These are phyloP conservation scores for Haematococcus sp. DNA, from an alignment of 139 green algal species.

Conservation along the genomic window DNA sequence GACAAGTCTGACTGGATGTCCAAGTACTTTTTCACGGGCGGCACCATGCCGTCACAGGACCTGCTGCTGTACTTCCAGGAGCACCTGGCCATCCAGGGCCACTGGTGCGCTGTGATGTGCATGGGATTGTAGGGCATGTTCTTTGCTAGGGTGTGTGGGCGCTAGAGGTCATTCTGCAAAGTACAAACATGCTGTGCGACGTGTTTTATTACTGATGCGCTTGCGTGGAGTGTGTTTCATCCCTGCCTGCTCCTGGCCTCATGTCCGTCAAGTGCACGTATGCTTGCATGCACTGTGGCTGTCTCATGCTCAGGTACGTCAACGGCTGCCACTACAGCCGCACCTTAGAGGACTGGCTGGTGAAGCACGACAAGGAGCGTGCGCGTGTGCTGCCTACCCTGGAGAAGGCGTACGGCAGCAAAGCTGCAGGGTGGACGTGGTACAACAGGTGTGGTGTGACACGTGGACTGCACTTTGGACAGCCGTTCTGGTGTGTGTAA, in stretches of 20 bases:
- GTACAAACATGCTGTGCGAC: too few species aligned
- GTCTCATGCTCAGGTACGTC: constrained; percentile 82
- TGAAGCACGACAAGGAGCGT: constrained; percentile 53
- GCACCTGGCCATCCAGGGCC: constrained; percentile 59
- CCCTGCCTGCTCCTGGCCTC: not conserved
- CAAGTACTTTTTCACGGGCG: constrained; percentile 92
- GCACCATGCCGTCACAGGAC: constrained; percentile 90
- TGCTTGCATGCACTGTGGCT: too few species aligned
- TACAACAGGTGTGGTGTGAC: constrained; percentile 8
- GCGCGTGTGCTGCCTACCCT: not conserved
- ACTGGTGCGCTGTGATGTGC: constrained; percentile 28
- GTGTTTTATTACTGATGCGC: too few species aligned
- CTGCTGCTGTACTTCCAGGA: constrained; percentile 92
- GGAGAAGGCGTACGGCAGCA: constrained; percentile 11
- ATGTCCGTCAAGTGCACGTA: constrained; percentile 91
- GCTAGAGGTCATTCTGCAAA: too few species aligned
- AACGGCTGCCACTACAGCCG: constrained; percentile 88
- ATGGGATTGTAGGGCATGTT: too few species aligned
- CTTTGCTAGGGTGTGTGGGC: too few species aligned
- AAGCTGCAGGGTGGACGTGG: not conserved
- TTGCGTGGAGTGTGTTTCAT: too few species aligned
- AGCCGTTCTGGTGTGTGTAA: not conserved
- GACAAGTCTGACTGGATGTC: constrained; percentile 92
- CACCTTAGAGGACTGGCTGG: constrained; percentile 90
- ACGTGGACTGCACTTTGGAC: not conserved